Conservation (phyloP, 441 rosid genomes). For the Capsella rubella region DNA sequence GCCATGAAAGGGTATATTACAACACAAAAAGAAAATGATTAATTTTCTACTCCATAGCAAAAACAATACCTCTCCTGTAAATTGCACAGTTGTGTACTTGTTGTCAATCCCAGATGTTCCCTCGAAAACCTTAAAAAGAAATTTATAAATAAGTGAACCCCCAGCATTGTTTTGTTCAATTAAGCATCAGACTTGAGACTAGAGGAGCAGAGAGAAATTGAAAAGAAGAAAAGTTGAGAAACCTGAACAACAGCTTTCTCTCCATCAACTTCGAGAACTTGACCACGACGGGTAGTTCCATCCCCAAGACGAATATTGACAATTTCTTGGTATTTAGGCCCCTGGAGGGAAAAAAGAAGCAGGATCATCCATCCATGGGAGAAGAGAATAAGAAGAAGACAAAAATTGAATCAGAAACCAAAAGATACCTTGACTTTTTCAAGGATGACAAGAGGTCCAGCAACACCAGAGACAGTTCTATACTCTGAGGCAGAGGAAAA, state of each 20-base stretch:
- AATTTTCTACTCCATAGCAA: neutral
- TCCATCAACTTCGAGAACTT: slow-evolving; percentile 98
- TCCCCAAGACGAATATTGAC: slow-evolving; percentile 92
- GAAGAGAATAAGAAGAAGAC: neutral
- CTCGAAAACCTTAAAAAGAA: slow-evolving; percentile 74
- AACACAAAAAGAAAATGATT: too few species aligned
- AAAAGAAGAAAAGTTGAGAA: slow-evolving; percentile 2
- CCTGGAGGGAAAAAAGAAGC: slow-evolving; percentile 43
- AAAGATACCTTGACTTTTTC: slow-evolving; percentile 79
- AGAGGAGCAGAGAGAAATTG: slow-evolving; percentile 18
- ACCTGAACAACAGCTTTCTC: slow-evolving; percentile 75
- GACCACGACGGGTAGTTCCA: slow-evolving; percentile 92
- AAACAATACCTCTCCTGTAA: slow-evolving; percentile 85
- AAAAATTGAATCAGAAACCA: neutral
- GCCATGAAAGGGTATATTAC: neutral
- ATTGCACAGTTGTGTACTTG: slow-evolving; percentile 92
- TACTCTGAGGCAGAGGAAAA: slow-evolving; percentile 60
- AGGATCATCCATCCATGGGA: neutral
- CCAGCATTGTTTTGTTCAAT: neutral
- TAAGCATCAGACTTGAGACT: neutral
- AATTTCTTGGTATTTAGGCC: slow-evolving; percentile 95
- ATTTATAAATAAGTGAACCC: neutral
- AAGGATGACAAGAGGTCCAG: slow-evolving; percentile 92
- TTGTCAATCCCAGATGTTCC: slow-evolving; percentile 98
- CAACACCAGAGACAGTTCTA: slow-evolving; percentile 94